Conservation (phyloP, 495 filamentous ascomycete species). For the Penicillium dipodomyicola region DNA sequence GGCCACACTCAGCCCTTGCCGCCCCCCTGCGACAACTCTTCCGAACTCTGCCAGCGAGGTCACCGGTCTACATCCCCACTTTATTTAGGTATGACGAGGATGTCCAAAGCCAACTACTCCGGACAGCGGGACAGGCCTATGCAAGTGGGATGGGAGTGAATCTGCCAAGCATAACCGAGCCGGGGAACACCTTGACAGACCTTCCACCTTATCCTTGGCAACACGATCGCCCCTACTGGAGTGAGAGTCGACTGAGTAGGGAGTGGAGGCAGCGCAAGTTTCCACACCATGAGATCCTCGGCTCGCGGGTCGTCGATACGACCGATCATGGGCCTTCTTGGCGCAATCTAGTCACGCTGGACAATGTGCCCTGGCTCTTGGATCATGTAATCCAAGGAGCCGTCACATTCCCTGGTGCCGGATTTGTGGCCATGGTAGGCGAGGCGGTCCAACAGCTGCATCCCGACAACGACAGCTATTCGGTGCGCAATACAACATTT, state of each 20-base stretch:
- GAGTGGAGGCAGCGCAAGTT: slow-evolving; percentile 48
- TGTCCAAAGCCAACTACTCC: slow-evolving; percentile 18
- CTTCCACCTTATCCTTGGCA: slow-evolving; percentile 55
- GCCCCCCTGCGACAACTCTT: slow-evolving; percentile 54
- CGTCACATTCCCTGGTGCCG: slow-evolving; percentile 50
- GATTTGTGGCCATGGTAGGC: slow-evolving; percentile 46
- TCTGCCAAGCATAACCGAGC: slow-evolving; percentile 28
- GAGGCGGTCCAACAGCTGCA: slow-evolving; percentile 43
- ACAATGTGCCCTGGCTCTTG: slow-evolving; percentile 47
- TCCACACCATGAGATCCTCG: slow-evolving; percentile 48
- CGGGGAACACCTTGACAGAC: slow-evolving; percentile 32
- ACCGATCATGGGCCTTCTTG: slow-evolving; percentile 47
- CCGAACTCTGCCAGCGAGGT: slow-evolving; percentile 5
- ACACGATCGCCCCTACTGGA: slow-evolving; percentile 41
- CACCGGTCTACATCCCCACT: slow-evolving; percentile 32
- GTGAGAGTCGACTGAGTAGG: slow-evolving; percentile 43
- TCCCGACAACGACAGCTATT: slow-evolving; percentile 19
- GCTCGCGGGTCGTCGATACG: slow-evolving; percentile 37
- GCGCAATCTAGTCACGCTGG: slow-evolving; percentile 46
- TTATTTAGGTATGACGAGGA: slow-evolving; percentile 25
- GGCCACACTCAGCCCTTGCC: slow-evolving; percentile 59
- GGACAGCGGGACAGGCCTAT: slow-evolving; percentile 30
- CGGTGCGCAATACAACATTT: slow-evolving; percentile 20
- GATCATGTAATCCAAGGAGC: slow-evolving; percentile 42
- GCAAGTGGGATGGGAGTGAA: slow-evolving; percentile 22